Evolutionary conservation across 495 filamentous ascomycete genomes (phyloP).

Genomic region (Aspergillus ellipticus): DNA sequence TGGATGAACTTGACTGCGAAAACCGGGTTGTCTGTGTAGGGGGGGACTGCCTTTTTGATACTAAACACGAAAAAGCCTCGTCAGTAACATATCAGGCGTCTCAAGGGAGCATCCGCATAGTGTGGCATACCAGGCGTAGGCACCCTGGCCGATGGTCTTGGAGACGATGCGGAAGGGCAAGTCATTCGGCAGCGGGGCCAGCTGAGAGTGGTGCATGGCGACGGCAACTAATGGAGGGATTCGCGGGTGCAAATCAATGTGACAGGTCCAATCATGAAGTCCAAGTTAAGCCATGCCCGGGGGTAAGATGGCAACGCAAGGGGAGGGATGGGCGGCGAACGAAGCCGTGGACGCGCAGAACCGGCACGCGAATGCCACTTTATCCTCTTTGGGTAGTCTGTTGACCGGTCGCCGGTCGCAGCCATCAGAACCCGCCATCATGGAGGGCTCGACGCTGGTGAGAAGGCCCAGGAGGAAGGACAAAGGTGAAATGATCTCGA

Average conservation of each 20-base stretch:
- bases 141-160: conserved; percentile 91
- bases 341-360: conserved; percentile 26
- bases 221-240: neutral
- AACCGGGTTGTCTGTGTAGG: conserved; percentile 63
- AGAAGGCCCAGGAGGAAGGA: neutral
- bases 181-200: conserved; percentile 78
- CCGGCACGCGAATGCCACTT: conserved; percentile 38
- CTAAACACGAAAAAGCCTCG: conserved; percentile 41
- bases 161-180: conserved; percentile 93
- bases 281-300: neutral
- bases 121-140: conserved; percentile 84
- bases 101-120: neutral
- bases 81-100: conserved; percentile 4
- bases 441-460: neutral
- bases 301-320: conserved; percentile 15
- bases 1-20: conserved; percentile 99
- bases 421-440: neutral
- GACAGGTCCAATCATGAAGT: neutral
- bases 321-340: conserved; percentile 11
- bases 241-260: conserved; percentile 1
- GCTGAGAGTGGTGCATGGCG: conserved; percentile 71
- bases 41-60: conserved; percentile 88
- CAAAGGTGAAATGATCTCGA: neutral
- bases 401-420: conserved; percentile 25
- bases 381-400: conserved; percentile 45